Percentiles rank a stretch among this genome's conserved stretches.
These are phyloP conservation scores for Fusarium robinianum DNA, from an alignment of 2,329 filamentous ascomycete genomes.

Conservation along the genomic window DNA sequence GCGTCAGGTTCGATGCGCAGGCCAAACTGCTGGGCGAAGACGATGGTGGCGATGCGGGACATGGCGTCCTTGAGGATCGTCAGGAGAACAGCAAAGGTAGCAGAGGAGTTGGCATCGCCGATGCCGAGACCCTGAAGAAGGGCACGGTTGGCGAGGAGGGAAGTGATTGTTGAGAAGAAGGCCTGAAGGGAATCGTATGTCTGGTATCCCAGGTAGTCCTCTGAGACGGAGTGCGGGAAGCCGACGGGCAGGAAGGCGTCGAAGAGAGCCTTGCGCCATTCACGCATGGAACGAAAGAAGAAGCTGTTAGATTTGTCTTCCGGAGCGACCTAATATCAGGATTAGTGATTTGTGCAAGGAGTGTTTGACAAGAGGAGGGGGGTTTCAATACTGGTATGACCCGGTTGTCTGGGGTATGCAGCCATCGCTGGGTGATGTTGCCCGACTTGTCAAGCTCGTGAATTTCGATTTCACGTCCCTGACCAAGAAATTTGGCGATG, in stretches of 20 bases:
- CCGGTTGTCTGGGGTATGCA: slow-evolving; percentile 35
- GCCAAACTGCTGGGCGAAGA: slow-evolving; percentile 82
- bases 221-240: slow-evolving; percentile 84
- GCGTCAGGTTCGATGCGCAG: slow-evolving; percentile 86
- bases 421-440: slow-evolving; percentile 42
- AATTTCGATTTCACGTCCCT: slow-evolving; percentile 38
- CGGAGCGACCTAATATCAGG: slow-evolving; percentile 27
- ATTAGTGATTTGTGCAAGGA: slow-evolving; percentile 1
- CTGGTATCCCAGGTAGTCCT: slow-evolving; percentile 79
- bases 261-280: slow-evolving; percentile 50
- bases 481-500: slow-evolving; percentile 32
- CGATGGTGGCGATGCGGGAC: slow-evolving; percentile 80
- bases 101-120: slow-evolving; percentile 76
- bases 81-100: slow-evolving; percentile 79
- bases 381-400: slow-evolving; percentile 39
- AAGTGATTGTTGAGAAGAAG: slow-evolving; percentile 81
- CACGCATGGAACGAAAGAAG: slow-evolving; percentile 38
- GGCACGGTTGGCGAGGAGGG: slow-evolving; percentile 78
- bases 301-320: slow-evolving; percentile 29
- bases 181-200: slow-evolving; percentile 78
- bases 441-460: slow-evolving; percentile 47
- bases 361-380: neutral
- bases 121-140: slow-evolving; percentile 82
- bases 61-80: slow-evolving; percentile 82
- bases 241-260: slow-evolving; percentile 84